phyloP scores from a whole-genome alignment of 1,284 basidiomycete genomes.

The Melampsora medusae region DNA sequence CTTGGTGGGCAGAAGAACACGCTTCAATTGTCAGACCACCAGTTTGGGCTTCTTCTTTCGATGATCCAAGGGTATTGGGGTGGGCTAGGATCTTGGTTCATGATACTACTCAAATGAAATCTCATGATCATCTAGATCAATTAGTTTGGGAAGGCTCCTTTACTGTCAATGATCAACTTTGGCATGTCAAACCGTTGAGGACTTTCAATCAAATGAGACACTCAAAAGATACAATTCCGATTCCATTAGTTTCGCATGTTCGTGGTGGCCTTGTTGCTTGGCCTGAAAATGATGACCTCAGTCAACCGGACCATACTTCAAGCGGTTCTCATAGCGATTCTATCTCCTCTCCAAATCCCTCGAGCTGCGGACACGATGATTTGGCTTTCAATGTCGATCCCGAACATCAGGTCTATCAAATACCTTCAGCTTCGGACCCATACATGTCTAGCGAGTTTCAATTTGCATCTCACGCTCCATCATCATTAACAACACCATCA shows the following conservation, averaged over 20 bases:
- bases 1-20: slow-evolving; percentile 46
- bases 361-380: slow-evolving; percentile 66
- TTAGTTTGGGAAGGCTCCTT: slow-evolving; percentile 21
- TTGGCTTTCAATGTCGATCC: slow-evolving; percentile 68
- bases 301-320: no score
- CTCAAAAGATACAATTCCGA: slow-evolving; percentile 2
- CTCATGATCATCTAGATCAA: slow-evolving; percentile 4
- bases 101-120: neutral
- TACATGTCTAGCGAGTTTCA: slow-evolving; percentile 50
- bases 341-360: no score
- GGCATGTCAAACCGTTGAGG: slow-evolving; percentile 13
- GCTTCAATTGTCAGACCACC: slow-evolving; percentile 24
- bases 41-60: slow-evolving; percentile 9
- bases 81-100: slow-evolving; percentile 50
- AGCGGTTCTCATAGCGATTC: no score
- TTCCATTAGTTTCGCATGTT: neutral
- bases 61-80: slow-evolving; percentile 40
- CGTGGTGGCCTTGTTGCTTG: slow-evolving; percentile 28
- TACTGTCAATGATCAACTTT: slow-evolving; percentile 6
- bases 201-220: slow-evolving; percentile 10
- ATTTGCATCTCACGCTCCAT: no score
- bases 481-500: no score
- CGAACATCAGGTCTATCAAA: slow-evolving; percentile 60
- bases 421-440: slow-evolving; percentile 47
- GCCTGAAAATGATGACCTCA: neutral